These are phyloP conservation scores for Lecanicillium sp. DNA, from an alignment of 2,329 filamentous ascomycete genomes.

Conservation along the genomic window DNA sequence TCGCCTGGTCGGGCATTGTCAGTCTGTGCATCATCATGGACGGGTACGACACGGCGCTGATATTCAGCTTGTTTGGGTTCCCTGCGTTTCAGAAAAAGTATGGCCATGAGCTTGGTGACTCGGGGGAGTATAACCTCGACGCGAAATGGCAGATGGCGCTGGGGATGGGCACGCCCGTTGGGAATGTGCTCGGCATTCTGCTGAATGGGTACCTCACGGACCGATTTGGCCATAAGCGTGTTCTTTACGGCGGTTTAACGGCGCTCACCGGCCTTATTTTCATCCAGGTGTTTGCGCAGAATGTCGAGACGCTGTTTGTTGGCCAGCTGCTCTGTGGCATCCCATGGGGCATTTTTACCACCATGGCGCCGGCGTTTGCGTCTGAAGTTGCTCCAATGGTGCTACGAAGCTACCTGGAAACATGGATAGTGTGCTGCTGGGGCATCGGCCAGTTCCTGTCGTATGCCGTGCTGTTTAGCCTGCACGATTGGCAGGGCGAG, in stretches of 20 bases:
- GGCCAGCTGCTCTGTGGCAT: conserved; percentile 38
- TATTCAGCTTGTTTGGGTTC: conserved; percentile 29
- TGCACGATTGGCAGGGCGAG: conserved; percentile 21
- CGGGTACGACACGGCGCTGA: conserved; percentile 27
- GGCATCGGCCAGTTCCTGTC: conserved; percentile 37
- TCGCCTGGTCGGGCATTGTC: conserved; percentile 27
- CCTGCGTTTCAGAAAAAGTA: conserved; percentile 22
- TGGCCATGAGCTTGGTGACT: conserved; percentile 9
- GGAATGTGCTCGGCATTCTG: conserved; percentile 39
- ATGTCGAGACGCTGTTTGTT: conserved; percentile 26
- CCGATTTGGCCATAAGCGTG: conserved; percentile 32
- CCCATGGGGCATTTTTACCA: conserved; percentile 36
- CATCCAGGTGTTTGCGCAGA: conserved; percentile 35
- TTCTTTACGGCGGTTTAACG: conserved; percentile 32
- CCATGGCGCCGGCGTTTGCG: conserved; percentile 37
- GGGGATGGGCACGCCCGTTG: conserved; percentile 32
- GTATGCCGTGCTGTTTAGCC: conserved; percentile 19
- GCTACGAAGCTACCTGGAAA: conserved; percentile 35
- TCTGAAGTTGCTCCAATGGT: conserved; percentile 30
- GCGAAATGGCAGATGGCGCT: conserved; percentile 43
- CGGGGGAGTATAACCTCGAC: conserved; percentile 26
- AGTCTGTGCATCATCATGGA: conserved; percentile 34
- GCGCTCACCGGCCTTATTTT: conserved; percentile 34
- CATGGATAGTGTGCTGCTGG: conserved; percentile 38
- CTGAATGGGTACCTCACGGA: conserved; percentile 38